Percentiles rank a stretch among this genome's conserved stretches.
These are phyloP conservation scores for Blastocrithidia nonstop DNA, from an alignment of 208 protist genomes.

Conservation along the genomic window DNA sequence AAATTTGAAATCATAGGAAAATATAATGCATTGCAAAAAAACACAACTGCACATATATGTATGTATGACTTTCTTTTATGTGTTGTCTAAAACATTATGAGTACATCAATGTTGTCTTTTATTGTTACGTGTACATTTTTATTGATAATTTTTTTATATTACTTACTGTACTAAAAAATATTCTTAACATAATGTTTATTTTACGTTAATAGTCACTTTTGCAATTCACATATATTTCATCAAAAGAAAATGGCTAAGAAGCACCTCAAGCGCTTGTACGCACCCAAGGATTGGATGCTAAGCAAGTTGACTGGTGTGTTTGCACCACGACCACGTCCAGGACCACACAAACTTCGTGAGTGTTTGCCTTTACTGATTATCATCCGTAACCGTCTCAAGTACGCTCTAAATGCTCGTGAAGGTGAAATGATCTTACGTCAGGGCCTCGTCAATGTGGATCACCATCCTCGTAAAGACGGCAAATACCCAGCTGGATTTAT, in stretches of 20 bases:
- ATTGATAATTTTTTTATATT: slow-evolving; percentile 1
- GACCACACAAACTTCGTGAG: slow-evolving; percentile 96
- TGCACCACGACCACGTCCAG: slow-evolving; percentile 92
- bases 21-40: too few relatives aligned
- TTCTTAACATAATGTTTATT: background rate
- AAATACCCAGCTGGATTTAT: slow-evolving; percentile 98
- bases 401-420: slow-evolving; percentile 95
- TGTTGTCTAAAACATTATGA: too few relatives aligned
- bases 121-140: background rate
- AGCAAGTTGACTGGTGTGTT: slow-evolving; percentile 97
- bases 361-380: slow-evolving; percentile 75
- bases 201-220: background rate
- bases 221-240: background rate
- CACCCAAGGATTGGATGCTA: slow-evolving; percentile 99
- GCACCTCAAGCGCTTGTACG: slow-evolving; percentile 98
- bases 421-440: slow-evolving; percentile 94
- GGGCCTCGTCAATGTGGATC: slow-evolving; percentile 94
- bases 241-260: slow-evolving; percentile 90
- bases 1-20: too few relatives aligned
- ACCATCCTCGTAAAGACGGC: slow-evolving; percentile 92
- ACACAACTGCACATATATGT: too few relatives aligned
- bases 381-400: slow-evolving; percentile 91
- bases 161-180: slow-evolving; percentile 1
- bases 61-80: too few relatives aligned
- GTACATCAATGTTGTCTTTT: too few relatives aligned